phyloP scores from a whole-genome alignment of 441 rosid species.

The Aleurites moluccanus region DNA sequence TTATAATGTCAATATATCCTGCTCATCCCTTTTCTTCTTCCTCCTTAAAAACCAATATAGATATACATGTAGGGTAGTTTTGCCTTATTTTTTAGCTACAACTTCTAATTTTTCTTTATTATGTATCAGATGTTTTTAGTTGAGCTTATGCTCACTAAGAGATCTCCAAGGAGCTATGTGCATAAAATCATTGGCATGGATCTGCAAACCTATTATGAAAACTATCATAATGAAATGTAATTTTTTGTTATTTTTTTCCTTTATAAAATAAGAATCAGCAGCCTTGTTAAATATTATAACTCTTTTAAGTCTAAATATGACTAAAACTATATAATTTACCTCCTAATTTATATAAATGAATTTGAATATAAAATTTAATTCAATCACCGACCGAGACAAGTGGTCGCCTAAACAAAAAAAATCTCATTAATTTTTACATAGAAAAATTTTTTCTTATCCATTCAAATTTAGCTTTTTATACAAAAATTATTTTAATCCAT shows the following conservation, averaged over 20 bases:
- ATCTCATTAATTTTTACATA: too few species aligned
- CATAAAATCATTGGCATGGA: not conserved
- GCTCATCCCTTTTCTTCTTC: not conserved
- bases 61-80: not conserved
- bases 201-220: not conserved
- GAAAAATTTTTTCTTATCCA: too few species aligned
- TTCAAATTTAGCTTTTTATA: too few species aligned
- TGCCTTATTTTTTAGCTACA: not conserved
- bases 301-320: too few species aligned
- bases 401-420: too few species aligned
- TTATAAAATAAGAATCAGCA: too few species aligned
- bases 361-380: too few species aligned
- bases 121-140: not conserved
- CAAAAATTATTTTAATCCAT: too few species aligned
- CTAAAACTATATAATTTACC: too few species aligned
- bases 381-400: too few species aligned
- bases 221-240: not conserved
- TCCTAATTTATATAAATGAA: too few species aligned
- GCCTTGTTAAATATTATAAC: too few species aligned
- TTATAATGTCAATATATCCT: not conserved
- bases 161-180: not conserved
- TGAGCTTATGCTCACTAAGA: not conserved
- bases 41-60: not conserved
- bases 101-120: not conserved
- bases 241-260: not conserved